Evolutionary conservation across 106 monocot genomes (phyloP).

Genomic region (Dioscorea dumetorum): DNA sequence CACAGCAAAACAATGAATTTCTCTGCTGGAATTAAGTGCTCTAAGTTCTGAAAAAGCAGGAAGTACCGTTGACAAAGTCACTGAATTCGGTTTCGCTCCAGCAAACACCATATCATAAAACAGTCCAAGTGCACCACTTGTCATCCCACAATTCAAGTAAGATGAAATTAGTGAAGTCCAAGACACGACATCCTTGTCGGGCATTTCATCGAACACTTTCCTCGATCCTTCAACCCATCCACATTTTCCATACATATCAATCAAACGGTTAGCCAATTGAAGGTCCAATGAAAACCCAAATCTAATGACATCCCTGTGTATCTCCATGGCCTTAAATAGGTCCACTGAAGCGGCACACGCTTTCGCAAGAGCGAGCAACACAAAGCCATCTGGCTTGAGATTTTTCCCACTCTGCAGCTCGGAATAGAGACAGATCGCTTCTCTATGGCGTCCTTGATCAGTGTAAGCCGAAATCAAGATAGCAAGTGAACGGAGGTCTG

Average conservation of each 20-base stretch:
- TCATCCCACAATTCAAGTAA: constrained; percentile 18
- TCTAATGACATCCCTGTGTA: constrained; percentile 41
- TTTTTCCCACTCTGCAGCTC: constrained; percentile 16
- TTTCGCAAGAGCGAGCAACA: constrained; percentile 37
- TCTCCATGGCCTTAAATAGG: constrained; percentile 29
- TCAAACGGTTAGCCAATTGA: constrained; percentile 38
- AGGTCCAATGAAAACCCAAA: constrained; percentile 30
- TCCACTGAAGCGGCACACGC: constrained; percentile 33
- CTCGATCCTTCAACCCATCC: constrained; percentile 27
- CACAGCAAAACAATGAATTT: constrained; percentile 40
- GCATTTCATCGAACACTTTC: constrained; percentile 34
- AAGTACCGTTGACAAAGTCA: constrained; percentile 49
- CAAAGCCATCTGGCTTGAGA: constrained; percentile 30
- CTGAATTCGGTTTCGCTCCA: constrained; percentile 30
- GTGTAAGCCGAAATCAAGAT: constrained; percentile 44
- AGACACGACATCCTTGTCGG: constrained; percentile 45
- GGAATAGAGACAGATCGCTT: constrained; percentile 31
- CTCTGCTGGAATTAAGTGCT: constrained; percentile 24
- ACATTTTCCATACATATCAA: constrained; percentile 69
- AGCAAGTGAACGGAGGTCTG: constrained; percentile 38
- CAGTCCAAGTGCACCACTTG: constrained; percentile 19
- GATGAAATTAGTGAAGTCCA: constrained; percentile 54
- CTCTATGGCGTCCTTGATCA: constrained; percentile 27
- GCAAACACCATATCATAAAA: constrained; percentile 35
- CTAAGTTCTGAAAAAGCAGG: constrained; percentile 30